Evolutionary conservation across 1,284 basidiomycete species (phyloP), one percentile per base, ranked within the genome.

Genomic region (Leccinum pachyderme): DNA sequence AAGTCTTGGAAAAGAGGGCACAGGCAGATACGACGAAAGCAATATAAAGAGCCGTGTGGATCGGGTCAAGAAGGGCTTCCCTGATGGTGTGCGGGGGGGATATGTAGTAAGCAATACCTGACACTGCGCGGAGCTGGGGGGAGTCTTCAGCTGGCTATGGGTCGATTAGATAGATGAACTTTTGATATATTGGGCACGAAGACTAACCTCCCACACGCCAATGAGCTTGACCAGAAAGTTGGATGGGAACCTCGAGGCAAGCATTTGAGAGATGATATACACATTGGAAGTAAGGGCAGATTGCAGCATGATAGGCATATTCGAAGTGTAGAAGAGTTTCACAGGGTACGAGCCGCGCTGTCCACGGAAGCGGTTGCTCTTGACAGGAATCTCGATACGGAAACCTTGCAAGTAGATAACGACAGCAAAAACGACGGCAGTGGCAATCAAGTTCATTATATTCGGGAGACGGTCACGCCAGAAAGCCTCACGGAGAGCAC

Each of bases 281-380:
- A 98, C 86, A 75, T 99, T 98, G 59, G 87, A 91, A 8, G 94
- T 95, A 57, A 98, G 80, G 11, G 96, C 95, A 27, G 85, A 89
- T 76, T 98, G 92, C 62, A 99, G 86, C 96, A 99, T 99, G 81
- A 99, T 99, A 60, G 96, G 95, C 96, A 98, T 98, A 81, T 98
- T 99, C 61, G 86, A 90, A 25, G 96, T 98, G 79, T 99, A 99
- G 80, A 99, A 99, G 46, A 99, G 85, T 79, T 98, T 99, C 78
- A 99, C 86, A 56, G 97, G 96, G 81, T 97, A 99, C 35, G 86
- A 86, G 47, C 92, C 95, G 49, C 94, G 85, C 76, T 98, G 95
- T 31, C 97, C 96, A 60, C 95, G 85, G 88, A 95, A 95, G 62
- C 87, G 86, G 81, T 94, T 95, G 75, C 87, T 91, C 84, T 99